These are phyloP conservation scores for Podaxis sp. DNA, from an alignment of 768 basidiomycete genomes.

Conservation along the genomic window DNA sequence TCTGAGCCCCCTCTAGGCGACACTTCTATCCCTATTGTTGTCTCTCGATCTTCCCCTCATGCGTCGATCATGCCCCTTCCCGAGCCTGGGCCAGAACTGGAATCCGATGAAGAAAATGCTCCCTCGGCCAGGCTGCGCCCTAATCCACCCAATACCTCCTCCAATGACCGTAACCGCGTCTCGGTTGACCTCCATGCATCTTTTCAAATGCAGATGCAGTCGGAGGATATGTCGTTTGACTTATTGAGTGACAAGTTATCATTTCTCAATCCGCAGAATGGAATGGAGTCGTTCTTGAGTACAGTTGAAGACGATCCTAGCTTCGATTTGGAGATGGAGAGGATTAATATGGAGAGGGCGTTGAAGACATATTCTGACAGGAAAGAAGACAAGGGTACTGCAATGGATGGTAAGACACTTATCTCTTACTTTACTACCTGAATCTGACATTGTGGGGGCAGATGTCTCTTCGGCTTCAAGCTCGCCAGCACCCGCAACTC, in stretches of 20 bases:
- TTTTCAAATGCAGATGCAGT: constrained; percentile 46
- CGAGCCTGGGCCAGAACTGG: constrained; percentile 14
- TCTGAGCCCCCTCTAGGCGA: constrained; percentile 25
- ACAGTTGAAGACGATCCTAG: constrained; percentile 40
- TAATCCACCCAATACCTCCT: constrained; percentile 21
- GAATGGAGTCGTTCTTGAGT: constrained; percentile 34
- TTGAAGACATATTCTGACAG: neutral
- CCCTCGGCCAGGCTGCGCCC: constrained; percentile 28
- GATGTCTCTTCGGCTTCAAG: constrained; percentile 9
- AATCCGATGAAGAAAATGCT: constrained; percentile 13
- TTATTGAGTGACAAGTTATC: constrained; percentile 53
- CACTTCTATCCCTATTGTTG: constrained; percentile 22
- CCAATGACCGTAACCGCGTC: constrained; percentile 32
- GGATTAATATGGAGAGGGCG: constrained; percentile 6
- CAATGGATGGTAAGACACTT: neutral
- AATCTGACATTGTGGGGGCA: neutral
- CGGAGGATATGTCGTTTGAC: constrained; percentile 49
- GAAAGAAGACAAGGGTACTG: neutral
- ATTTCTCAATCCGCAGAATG: constrained; percentile 35
- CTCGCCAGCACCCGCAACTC: constrained; percentile 6
- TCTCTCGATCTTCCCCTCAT: constrained; percentile 23
- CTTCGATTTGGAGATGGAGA: constrained; percentile 32
- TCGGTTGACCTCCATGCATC: constrained; percentile 49
- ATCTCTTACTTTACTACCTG: neutral
- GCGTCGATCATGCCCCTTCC: constrained; percentile 1